Conservation (phyloP, 2,329 filamentous ascomycete species). For the Neonectria faginata region DNA sequence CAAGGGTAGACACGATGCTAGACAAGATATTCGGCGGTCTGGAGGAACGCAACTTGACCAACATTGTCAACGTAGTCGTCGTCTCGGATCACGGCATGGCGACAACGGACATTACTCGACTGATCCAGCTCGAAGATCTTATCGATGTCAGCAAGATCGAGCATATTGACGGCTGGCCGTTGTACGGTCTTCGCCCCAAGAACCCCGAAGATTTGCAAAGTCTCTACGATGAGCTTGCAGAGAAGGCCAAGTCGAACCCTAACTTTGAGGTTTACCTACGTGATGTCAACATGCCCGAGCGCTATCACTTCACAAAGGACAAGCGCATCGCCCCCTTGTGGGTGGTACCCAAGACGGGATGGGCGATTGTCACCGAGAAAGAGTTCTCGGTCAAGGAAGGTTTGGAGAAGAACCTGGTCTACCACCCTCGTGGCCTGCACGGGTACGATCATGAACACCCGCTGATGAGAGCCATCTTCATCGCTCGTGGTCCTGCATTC, state of each 20-base stretch:
- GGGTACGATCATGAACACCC: constrained; percentile 96
- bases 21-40: constrained; percentile 80
- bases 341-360: constrained; percentile 92
- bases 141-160: constrained; percentile 82
- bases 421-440: constrained; percentile 86
- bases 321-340: constrained; percentile 92
- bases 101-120: constrained; percentile 81
- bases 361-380: constrained; percentile 85
- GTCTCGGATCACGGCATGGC: constrained; percentile 99
- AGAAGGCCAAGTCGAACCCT: constrained; percentile 69
- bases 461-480: constrained; percentile 95
- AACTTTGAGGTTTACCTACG: constrained; percentile 89
- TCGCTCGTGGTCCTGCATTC: constrained; percentile 92
- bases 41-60: constrained; percentile 82
- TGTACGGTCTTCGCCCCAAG: constrained; percentile 88
- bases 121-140: constrained; percentile 91
- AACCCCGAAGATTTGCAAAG: constrained; percentile 71
- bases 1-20: constrained; percentile 85
- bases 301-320: constrained; percentile 92
- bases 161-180: constrained; percentile 93
- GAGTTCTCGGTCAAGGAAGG: constrained; percentile 81
- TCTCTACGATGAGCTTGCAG: constrained; percentile 72
- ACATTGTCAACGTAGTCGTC: constrained; percentile 93
- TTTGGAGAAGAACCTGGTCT: constrained; percentile 72
- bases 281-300: constrained; percentile 87